phyloP scores from a whole-genome alignment of 2,329 filamentous ascomycete species.

The Nemania abortiva region DNA sequence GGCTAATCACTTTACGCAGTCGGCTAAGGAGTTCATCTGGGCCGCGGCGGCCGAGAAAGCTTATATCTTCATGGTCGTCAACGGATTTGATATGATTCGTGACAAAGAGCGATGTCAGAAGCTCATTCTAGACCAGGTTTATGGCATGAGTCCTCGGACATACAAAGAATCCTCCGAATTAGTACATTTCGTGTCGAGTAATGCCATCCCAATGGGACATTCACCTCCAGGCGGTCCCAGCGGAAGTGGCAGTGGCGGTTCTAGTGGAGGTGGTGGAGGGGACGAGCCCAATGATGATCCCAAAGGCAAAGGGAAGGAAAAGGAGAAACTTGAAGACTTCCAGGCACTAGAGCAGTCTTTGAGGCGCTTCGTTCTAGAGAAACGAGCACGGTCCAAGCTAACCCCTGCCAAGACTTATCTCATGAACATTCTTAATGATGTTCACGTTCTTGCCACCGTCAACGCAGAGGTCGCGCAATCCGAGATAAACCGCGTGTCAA shows the following conservation, averaged over 20 bases:
- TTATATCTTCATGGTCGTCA: conserved; percentile 99
- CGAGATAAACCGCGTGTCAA: conserved; percentile 85
- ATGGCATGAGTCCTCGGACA: conserved; percentile 88
- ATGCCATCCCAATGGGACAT: conserved; percentile 83
- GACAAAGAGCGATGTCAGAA: conserved; percentile 93
- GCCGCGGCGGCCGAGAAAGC: conserved; percentile 96
- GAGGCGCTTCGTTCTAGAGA: conserved; percentile 93
- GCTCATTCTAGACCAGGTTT: conserved; percentile 91
- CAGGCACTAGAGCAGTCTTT: conserved; percentile 89
- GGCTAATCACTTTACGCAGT: conserved; percentile 96
- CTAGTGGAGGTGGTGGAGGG: conserved; percentile 66
- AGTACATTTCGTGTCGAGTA: conserved; percentile 98
- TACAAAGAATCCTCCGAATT: conserved; percentile 92
- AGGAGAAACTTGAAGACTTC: conserved; percentile 90
- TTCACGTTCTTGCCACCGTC: conserved; percentile 83
- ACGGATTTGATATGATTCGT: conserved; percentile 93
- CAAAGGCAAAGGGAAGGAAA: conserved; percentile 86
- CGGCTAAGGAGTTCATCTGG: conserved; percentile 97
- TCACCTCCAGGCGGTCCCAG: conserved; percentile 67
- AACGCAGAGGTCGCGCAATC: conserved; percentile 88
- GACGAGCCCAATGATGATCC: conserved; percentile 69
- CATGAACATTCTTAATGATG: conserved; percentile 89
- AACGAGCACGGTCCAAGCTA: conserved; percentile 93
- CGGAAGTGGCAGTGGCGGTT: conserved; percentile 65
- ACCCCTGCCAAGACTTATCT: conserved; percentile 96